phyloP scores from a whole-genome alignment of 2,329 filamentous ascomycete genomes.

The Curvularia sp. region DNA sequence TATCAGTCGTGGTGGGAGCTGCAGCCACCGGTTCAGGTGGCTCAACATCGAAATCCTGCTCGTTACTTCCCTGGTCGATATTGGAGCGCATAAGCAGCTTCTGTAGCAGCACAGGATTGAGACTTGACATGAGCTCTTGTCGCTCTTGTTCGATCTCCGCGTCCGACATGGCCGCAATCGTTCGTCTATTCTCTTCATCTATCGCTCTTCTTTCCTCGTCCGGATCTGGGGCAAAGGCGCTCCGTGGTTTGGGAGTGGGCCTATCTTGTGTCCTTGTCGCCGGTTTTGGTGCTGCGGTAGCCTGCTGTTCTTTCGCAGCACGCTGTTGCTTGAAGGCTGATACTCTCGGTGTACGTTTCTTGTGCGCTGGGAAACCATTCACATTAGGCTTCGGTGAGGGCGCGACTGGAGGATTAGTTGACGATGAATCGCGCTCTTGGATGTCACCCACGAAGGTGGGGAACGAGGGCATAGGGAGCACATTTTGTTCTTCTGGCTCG shows the following conservation, averaged over 20 bases:
- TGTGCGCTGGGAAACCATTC: conserved; percentile 88
- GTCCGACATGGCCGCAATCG: conserved; percentile 78
- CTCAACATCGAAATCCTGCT: conserved; percentile 45
- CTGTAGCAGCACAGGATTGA: conserved; percentile 79
- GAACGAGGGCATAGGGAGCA: conserved; percentile 26
- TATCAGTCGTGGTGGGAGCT: conserved; percentile 19
- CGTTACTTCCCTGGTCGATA: conserved; percentile 68
- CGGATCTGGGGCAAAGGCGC: conserved; percentile 33
- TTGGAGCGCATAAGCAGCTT: conserved; percentile 78
- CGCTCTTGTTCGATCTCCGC: conserved; percentile 83
- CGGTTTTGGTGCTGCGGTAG: conserved; percentile 17
- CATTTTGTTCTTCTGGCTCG: conserved; percentile 29
- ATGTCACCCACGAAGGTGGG: conserved; percentile 72
- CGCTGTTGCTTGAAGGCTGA: conserved; percentile 83
- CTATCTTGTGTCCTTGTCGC: conserved; percentile 19
- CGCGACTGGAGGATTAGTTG: conserved; percentile 68
- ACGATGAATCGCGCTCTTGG: conserved; percentile 71
- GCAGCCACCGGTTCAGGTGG: conserved; percentile 7
- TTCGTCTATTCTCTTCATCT: conserved; percentile 79
- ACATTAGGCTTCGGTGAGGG: conserved; percentile 63
- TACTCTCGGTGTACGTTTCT: conserved; percentile 69
- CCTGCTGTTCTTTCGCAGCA: conserved; percentile 41
- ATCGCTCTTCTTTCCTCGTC: conserved; percentile 73
- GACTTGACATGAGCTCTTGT: conserved; percentile 76
- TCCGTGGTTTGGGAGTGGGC: conserved; percentile 19